Evolutionary conservation across 1,284 basidiomycete species (phyloP), one percentile per base, ranked within the genome.

Genomic region (Schizophyllum amplum): DNA sequence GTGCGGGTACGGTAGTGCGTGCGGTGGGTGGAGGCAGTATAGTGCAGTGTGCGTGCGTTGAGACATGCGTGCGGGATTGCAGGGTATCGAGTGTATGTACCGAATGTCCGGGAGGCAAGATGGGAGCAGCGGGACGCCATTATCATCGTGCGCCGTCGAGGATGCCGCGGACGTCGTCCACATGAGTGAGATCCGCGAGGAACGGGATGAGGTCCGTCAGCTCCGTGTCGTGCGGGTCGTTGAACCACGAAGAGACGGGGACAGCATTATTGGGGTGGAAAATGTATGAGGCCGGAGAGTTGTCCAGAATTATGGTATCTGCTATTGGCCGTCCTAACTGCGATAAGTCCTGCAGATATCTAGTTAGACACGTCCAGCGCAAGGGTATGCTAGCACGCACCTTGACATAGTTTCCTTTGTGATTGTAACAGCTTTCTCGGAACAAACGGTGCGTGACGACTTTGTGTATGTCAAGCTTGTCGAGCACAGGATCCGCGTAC

Each of bases 251-350:
- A 53, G 95, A 98, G 57, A 99, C 94, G 7, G 96, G 96, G 5
- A 98, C 96, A 48, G 97, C 97, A 68, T 98, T 99, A 75, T 97
- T 97, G 17, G 95, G 94, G 69, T 99, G 96, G 81, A 99, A 99
- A 65, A 99, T 96, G 73, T 99, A 99, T 6, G 93, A 97, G 13
- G 97, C 96, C 11, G 96, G 96, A 47, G 94, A 98, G 73, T 99
- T 99, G 77, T 99, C 96, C 63, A 99, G 84, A 73, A 99, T 99
- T 68, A 99, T 98, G 60, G 90, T 92, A 67, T 96, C 93, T 47
- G 83, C 82, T 63, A 98, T 93, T 5, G 92, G 90, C 24, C 96
- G 84, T 42, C 96, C 96, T 47, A 99, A 80, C 73, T 98, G 97
- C 48, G 94, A 98, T 33, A 99, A 79, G 72, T 99, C 97, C 92